Evolutionary conservation across 805 yeast species (phyloP).

Genomic region (Ogataea dorogensis): DNA sequence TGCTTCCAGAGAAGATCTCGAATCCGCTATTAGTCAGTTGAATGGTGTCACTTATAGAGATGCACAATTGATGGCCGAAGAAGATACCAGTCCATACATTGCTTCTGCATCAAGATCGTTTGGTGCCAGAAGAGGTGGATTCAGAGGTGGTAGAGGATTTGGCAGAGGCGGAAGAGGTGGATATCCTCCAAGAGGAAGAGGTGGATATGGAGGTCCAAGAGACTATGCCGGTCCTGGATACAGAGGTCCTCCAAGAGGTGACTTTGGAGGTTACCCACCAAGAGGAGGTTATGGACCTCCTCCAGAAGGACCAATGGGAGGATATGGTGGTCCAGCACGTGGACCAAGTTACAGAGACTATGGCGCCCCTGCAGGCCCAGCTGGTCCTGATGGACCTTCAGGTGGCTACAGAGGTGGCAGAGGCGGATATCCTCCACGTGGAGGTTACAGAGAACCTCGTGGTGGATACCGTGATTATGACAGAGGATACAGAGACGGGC

Average conservation of each 20-base stretch:
- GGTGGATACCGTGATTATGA: constrained; percentile 30
- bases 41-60: constrained; percentile 70
- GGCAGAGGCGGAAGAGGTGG: constrained; percentile 35
- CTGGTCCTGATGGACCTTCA: constrained; percentile 10
- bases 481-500: constrained; percentile 27
- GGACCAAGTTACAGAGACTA: constrained; percentile 23
- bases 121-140: constrained; percentile 43
- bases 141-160: constrained; percentile 47
- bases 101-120: constrained; percentile 46
- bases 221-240: constrained; percentile 33
- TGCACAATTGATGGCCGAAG: constrained; percentile 67
- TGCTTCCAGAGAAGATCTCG: constrained; percentile 68
- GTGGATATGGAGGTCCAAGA: constrained; percentile 27
- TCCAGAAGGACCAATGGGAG: constrained; percentile 31
- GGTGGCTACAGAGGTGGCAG: constrained; percentile 39
- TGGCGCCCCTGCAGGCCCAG: constrained; percentile 10
- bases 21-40: constrained; percentile 67
- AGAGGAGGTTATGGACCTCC: constrained; percentile 29
- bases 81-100: constrained; percentile 64
- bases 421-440: constrained; percentile 39
- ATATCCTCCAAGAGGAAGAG: constrained; percentile 31
- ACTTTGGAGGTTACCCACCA: constrained; percentile 26
- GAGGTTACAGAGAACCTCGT: constrained; percentile 30
- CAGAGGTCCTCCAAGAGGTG: constrained; percentile 29
- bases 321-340: constrained; percentile 30